Evolutionary conservation across 306 rosid genomes (phyloP).

Genomic region (Prunus armeniaca): DNA sequence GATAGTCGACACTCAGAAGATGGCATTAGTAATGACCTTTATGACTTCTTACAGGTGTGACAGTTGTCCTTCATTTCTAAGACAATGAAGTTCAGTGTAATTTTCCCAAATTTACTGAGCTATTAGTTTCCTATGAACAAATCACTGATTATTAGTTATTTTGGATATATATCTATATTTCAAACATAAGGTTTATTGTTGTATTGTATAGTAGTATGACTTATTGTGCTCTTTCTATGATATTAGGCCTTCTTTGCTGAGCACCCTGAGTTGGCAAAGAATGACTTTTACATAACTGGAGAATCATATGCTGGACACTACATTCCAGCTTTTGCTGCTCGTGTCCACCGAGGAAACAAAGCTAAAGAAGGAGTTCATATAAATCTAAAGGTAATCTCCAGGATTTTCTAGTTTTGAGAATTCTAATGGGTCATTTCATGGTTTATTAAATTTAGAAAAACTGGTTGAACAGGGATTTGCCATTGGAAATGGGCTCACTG

Average conservation of each 20-base stretch:
- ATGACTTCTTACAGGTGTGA: constrained; percentile 83
- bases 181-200: background rate
- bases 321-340: constrained; percentile 96
- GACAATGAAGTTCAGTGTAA: background rate
- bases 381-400: constrained; percentile 67
- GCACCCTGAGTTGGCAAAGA: constrained; percentile 72
- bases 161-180: background rate
- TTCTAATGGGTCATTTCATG: background rate
- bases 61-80: background rate
- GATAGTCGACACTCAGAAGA: constrained; percentile 88
- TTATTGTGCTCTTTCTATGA: constrained; percentile 15
- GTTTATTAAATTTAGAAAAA: constrained; percentile 23
- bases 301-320: constrained; percentile 99
- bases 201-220: background rate
- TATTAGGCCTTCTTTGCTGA: constrained; percentile 76
- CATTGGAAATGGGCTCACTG: constrained; percentile 96
- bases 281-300: constrained; percentile 91
- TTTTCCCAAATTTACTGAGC: constrained; percentile 10
- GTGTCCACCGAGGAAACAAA: constrained; percentile 88
- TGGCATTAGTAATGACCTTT: constrained; percentile 84
- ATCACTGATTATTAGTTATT: no score
- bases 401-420: constrained; percentile 3
- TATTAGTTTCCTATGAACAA: no score
- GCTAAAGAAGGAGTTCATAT: constrained; percentile 93
- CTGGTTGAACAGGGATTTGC: constrained; percentile 82